Base-by-base conservation (phyloP, 75 land plant species). In the Larix kaempferi region DNA sequence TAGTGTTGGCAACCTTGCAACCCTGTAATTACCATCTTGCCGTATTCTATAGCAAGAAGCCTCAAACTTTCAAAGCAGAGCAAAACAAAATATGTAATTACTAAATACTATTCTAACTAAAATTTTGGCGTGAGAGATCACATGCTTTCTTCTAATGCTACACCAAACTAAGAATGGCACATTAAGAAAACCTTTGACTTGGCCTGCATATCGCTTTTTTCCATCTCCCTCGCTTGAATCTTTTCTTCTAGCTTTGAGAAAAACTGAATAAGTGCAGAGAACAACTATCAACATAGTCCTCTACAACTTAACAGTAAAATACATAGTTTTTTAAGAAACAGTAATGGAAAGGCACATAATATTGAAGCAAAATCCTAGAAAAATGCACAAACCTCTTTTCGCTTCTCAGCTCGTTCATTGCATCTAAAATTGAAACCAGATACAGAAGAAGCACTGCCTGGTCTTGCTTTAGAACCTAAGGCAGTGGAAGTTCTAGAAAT, bases 401-500 rank as follows among this genome's bases (percentile, higher is more conserved):
- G 79, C 75, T 88, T 91, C 80, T 91, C 92, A 25, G 93, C 92
- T 57, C 96, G 91, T 59, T 84, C 90, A 59, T 78, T 87, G 83
- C 90, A 83, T 74, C 85, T 91, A 82, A 89, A 87, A n/a, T 44
- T 69, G 37, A 92, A 91, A 77, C 89, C 85, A 63, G 78, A 41
- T 26, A 76, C 88, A 78, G 76, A 74, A 61, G 56, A 65, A 35
- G 73, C 44, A 41, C 49, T 69, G n/a, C 73, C 23, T 69, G 73
- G 73, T 69, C 49, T 69, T 69, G 73, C 73, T 69, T 69, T 69
- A 41, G 54, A 69, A 69, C 73, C 41, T n/a, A 39, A 21, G 54
- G 33, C n/a, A n/a, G 73, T 69, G 8, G 73, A 39, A 39, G 52
- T 69, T 41, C 73, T 69, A 69, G 21, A 26, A 41, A 21, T 69